Evolutionary conservation across 768 basidiomycete species (phyloP).

Genomic region (Mrakia blollopis): DNA sequence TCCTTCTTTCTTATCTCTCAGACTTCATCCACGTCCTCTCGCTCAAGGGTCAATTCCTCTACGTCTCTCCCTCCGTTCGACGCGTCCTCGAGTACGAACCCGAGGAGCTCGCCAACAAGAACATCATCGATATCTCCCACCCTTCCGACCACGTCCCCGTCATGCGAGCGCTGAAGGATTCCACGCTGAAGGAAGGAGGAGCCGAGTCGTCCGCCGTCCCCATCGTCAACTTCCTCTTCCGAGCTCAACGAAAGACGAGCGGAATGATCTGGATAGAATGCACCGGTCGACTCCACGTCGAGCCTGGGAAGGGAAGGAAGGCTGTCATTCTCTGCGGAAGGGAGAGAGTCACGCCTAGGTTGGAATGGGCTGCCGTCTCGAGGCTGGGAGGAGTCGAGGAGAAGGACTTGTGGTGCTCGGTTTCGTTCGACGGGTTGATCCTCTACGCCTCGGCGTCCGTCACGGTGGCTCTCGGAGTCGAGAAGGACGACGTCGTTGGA

Average conservation of each 20-base stretch:
- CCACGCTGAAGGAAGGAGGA: slow-evolving; percentile 39
- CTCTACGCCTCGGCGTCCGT: slow-evolving; percentile 44
- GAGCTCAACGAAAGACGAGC: slow-evolving; percentile 63
- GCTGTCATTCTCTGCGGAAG: slow-evolving; percentile 87
- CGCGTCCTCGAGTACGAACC: slow-evolving; percentile 81
- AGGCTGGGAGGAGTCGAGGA: slow-evolving; percentile 53
- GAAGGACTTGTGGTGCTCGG: slow-evolving; percentile 48
- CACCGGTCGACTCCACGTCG: slow-evolving; percentile 79
- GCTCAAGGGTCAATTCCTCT: slow-evolving; percentile 86
- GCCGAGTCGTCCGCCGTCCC: slow-evolving; percentile 38
- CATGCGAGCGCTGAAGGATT: slow-evolving; percentile 78
- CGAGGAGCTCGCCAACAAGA: slow-evolving; percentile 71
- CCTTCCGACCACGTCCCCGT: slow-evolving; percentile 84
- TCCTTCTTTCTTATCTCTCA: slow-evolving; percentile 11
- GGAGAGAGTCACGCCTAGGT: slow-evolving; percentile 49
- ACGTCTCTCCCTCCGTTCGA: slow-evolving; percentile 76
- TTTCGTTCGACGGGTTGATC: slow-evolving; percentile 47
- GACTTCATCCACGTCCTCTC: slow-evolving; percentile 90
- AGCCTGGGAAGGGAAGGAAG: slow-evolving; percentile 90
- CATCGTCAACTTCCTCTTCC: slow-evolving; percentile 76
- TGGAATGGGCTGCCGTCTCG: slow-evolving; percentile 63
- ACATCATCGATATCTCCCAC: slow-evolving; percentile 76
- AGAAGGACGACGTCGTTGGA: slow-evolving; percentile 33
- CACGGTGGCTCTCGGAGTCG: slow-evolving; percentile 43
- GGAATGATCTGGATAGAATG: slow-evolving; percentile 86